phyloP scores from a whole-genome alignment of 208 protist species.

The Plasmodiophora brassicae region DNA sequence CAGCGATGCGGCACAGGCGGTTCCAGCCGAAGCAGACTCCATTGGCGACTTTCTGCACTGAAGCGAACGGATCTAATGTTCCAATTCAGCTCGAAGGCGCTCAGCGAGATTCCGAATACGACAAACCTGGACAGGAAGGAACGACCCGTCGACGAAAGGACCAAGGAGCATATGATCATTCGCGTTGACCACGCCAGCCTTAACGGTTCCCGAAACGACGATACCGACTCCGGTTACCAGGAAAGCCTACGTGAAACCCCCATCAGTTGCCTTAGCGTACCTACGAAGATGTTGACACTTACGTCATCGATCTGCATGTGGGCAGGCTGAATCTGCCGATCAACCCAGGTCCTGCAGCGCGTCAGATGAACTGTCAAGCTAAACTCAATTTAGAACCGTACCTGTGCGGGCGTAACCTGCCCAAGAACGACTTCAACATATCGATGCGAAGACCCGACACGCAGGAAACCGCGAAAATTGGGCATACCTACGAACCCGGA shows the following conservation, averaged over 20 bases:
- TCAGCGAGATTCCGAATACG: conserved; percentile 57
- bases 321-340: neutral
- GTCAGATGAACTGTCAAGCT: neutral
- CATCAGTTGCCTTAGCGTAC: neutral
- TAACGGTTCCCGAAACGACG: conserved; percentile 86
- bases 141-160: conserved; percentile 79
- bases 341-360: neutral
- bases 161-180: conserved; percentile 85
- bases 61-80: conserved; percentile 64
- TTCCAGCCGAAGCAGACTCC: conserved; percentile 50
- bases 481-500: conserved; percentile 43
- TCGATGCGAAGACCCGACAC: conserved; percentile 83
- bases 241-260: conserved; percentile 35
- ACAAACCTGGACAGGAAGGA: conserved; percentile 73
- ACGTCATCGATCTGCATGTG: conserved; percentile 9
- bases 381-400: neutral
- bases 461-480: conserved; percentile 75
- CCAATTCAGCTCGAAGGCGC: neutral
- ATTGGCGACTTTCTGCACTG: conserved; percentile 82
- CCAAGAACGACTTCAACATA: conserved; percentile 65
- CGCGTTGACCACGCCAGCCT: conserved; percentile 73
- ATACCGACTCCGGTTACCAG: conserved; percentile 79
- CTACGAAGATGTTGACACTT: neutral
- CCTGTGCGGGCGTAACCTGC: neutral
- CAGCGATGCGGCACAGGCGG: conserved; percentile 46